Percentiles rank a stretch among this genome's conserved stretches.
Evolutionary conservation across 2,329 filamentous ascomycete species (phyloP).

Genomic region (Hypoxylon sp.): DNA sequence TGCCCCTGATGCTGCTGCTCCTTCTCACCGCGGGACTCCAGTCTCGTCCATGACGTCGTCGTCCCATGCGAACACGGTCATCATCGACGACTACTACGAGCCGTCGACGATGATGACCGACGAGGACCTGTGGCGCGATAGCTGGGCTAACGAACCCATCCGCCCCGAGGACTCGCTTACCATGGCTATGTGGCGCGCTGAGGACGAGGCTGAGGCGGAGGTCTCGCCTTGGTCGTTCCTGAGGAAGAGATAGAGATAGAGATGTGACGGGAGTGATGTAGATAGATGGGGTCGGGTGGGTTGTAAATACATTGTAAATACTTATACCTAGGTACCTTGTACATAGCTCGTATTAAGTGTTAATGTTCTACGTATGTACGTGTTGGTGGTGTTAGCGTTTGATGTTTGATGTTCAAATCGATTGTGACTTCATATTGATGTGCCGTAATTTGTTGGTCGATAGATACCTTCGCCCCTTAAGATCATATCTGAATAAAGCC

Average conservation of each 20-base stretch:
- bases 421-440: not conserved
- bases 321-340: too few species aligned
- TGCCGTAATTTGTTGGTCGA: too few species aligned
- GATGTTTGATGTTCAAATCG: not conserved
- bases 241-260: not conserved
- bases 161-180: constrained; percentile 18
- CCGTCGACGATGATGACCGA: constrained; percentile 12
- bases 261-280: too few species aligned
- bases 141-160: constrained; percentile 12
- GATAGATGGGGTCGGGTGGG: not conserved
- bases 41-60: constrained; percentile 2
- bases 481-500: too few species aligned
- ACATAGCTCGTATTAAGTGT: too few species aligned
- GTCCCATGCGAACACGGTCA: not conserved
- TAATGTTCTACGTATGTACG: too few species aligned
- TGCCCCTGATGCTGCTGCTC: too few species aligned
- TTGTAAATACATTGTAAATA: too few species aligned
- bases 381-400: too few species aligned
- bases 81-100: not conserved
- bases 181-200: not conserved
- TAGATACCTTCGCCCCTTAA: too few species aligned
- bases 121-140: constrained; percentile 11
- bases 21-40: not conserved
- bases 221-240: constrained; percentile 9
- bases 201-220: not conserved